phyloP scores from a whole-genome alignment of 1,139 yeast species.

The Saccharomycopsis hybrid region DNA sequence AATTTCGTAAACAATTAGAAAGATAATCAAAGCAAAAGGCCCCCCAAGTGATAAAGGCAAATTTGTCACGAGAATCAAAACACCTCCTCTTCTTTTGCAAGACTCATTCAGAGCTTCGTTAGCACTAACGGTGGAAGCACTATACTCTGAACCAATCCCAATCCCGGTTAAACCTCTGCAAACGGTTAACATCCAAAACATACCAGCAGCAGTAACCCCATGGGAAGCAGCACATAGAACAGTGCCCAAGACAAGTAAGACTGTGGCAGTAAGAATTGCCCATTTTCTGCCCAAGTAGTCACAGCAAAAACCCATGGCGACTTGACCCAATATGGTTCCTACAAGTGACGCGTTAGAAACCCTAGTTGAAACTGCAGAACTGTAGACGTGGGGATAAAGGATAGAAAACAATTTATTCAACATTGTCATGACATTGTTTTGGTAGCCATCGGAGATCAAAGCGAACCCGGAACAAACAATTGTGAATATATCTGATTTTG shows the following conservation, averaged over 20 bases:
- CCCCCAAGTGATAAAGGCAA: conserved; percentile 71
- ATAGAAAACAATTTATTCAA: conserved; percentile 44
- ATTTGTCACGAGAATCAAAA: conserved; percentile 61
- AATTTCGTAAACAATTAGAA: conserved; percentile 59
- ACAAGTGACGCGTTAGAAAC: conserved; percentile 54
- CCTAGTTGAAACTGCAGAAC: conserved; percentile 42
- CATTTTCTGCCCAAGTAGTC: conserved; percentile 54
- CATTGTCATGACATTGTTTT: conserved; percentile 58
- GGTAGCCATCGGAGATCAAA: conserved; percentile 57
- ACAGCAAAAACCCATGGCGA: conserved; percentile 47
- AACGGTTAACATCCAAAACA: conserved; percentile 73
- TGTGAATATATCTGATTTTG: conserved; percentile 32
- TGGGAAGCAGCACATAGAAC: conserved; percentile 53
- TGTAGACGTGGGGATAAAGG: conserved; percentile 36
- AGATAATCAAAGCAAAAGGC: conserved; percentile 64
- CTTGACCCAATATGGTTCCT: conserved; percentile 55
- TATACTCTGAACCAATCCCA: conserved; percentile 76
- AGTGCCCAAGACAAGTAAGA: conserved; percentile 49
- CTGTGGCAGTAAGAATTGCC: conserved; percentile 51
- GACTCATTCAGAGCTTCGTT: conserved; percentile 70
- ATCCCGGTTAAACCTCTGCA: conserved; percentile 65
- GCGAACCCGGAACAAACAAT: conserved; percentile 54
- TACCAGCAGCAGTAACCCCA: conserved; percentile 43
- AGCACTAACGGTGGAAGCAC: conserved; percentile 62
- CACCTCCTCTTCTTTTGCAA: conserved; percentile 54